Percentiles rank a stretch among this genome's conserved stretches.
Evolutionary conservation across 202 grass and related monocot genomes (phyloP).

Genomic region (Eragrostis tef): DNA sequence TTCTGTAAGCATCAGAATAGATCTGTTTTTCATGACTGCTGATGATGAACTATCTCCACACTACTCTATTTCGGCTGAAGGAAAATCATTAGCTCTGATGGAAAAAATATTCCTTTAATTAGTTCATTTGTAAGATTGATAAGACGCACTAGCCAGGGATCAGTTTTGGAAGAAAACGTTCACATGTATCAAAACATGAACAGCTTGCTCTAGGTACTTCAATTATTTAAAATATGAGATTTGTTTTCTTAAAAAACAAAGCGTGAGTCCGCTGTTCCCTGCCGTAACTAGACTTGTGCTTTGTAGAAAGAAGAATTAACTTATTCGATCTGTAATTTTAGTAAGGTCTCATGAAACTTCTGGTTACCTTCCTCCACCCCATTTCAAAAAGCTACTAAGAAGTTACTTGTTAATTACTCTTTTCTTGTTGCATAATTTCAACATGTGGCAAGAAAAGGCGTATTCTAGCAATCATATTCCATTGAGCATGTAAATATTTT

Average conservation of each 20-base stretch:
- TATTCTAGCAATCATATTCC: not conserved
- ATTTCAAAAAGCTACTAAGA: slow-evolving; percentile 19
- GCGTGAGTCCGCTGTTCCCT: slow-evolving; percentile 6
- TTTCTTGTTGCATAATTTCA: not conserved
- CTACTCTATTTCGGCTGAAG: not conserved
- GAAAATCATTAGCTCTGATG: not conserved
- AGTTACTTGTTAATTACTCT: not conserved
- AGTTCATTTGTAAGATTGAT: not conserved
- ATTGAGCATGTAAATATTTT: not conserved
- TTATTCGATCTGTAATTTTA: slow-evolving; percentile 18
- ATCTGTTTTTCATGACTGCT: not conserved
- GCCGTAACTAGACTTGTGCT: not conserved
- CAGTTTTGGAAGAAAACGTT: not conserved
- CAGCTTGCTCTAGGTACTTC: not conserved
- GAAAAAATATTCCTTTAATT: slow-evolving; percentile 19
- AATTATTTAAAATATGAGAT: not conserved
- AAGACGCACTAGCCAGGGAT: not conserved
- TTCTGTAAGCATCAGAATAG: not conserved
- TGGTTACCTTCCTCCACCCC: slow-evolving; percentile 18
- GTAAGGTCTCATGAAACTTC: slow-evolving; percentile 4
- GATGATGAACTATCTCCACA: not conserved
- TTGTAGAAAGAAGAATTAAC: not conserved
- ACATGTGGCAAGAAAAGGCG: not conserved
- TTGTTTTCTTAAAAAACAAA: slow-evolving; percentile 17
- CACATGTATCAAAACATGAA: not conserved